Conservation (phyloP, 2,329 filamentous ascomycete genomes). For the Fusarium fujikuroi region DNA sequence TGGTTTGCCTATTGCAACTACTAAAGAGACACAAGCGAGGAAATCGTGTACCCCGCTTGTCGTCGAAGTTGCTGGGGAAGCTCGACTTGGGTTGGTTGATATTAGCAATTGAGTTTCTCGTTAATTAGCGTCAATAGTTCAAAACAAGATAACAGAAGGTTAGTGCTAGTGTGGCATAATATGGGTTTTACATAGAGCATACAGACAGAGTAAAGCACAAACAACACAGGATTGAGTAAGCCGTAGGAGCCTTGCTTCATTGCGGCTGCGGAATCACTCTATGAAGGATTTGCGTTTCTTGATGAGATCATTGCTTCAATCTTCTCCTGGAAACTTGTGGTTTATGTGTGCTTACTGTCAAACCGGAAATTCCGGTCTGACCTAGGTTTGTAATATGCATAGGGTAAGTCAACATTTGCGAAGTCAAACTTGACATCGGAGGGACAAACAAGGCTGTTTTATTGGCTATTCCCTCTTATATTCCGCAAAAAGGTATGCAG, state of each 20-base stretch:
- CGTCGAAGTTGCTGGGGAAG: background rate
- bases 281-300: background rate
- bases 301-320: background rate
- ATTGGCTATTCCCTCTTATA: background rate
- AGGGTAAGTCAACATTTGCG: background rate
- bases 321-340: background rate
- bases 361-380: background rate
- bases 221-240: background rate
- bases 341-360: background rate
- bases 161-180: background rate
- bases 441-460: background rate
- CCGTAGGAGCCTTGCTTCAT: background rate
- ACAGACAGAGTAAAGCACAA: background rate
- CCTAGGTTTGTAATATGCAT: background rate
- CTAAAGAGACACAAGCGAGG: background rate
- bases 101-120: background rate
- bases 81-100: background rate
- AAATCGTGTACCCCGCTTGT: background rate
- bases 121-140: background rate
- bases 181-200: background rate
- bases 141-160: too few species aligned
- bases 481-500: background rate
- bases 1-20: constrained; percentile 1
- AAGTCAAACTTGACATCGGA: background rate
- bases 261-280: too few species aligned